Conservation (phyloP, 1,284 basidiomycete species). For the Fomitopsis schrenkii region DNA sequence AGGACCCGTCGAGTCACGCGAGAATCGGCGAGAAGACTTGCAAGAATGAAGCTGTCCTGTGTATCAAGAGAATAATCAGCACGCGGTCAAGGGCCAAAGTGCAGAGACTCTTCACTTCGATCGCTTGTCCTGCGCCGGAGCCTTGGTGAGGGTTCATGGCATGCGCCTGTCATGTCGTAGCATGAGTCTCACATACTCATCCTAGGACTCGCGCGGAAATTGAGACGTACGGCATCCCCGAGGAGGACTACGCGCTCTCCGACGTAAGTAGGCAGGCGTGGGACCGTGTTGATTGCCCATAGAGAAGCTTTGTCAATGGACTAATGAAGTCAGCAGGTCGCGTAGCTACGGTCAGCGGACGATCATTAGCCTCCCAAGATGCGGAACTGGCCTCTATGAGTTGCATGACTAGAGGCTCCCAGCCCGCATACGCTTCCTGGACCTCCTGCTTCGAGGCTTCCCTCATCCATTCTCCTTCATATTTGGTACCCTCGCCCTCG, state of each 20-base stretch:
- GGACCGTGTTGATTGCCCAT: slow-evolving; percentile 31
- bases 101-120: slow-evolving; percentile 25
- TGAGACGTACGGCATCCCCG: slow-evolving; percentile 32
- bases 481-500: slow-evolving; percentile 36
- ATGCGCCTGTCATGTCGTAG: slow-evolving; percentile 28
- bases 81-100: not conserved
- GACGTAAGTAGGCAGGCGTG: slow-evolving; percentile 22
- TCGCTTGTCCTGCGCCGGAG: slow-evolving; percentile 37
- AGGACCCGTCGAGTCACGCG: slow-evolving; percentile 22
- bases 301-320: slow-evolving; percentile 25
- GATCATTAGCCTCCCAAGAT: not conserved
- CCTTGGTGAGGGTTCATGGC: slow-evolving; percentile 38
- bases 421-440: slow-evolving; percentile 32
- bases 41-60: slow-evolving; percentile 32
- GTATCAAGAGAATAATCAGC: not conserved
- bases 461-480: slow-evolving; percentile 40
- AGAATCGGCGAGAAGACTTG: slow-evolving; percentile 28
- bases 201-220: not conserved
- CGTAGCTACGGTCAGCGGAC: slow-evolving; percentile 8
- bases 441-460: slow-evolving; percentile 34
- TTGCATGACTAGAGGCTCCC: slow-evolving; percentile 44
- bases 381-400: slow-evolving; percentile 35
- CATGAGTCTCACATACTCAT: not conserved
- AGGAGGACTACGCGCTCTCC: slow-evolving; percentile 27
- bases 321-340: slow-evolving; percentile 1